Evolutionary conservation across 768 basidiomycete genomes (phyloP).

Genomic region (Pulveroboletus ravenelii): DNA sequence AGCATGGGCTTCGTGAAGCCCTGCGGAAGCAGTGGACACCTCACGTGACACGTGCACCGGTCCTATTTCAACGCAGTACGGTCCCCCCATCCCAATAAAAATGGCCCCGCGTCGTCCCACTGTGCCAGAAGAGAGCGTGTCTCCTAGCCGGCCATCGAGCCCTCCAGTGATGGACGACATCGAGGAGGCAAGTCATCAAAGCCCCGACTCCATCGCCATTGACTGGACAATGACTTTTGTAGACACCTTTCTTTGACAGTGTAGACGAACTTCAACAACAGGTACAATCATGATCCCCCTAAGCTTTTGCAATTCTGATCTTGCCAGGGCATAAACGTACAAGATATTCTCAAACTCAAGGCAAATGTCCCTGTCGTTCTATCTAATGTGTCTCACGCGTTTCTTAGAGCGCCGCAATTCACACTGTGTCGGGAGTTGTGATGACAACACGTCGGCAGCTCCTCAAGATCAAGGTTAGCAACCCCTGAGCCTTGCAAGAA

Average conservation of each 20-base stretch:
- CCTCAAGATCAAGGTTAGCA: constrained; percentile 82
- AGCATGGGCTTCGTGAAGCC: neutral
- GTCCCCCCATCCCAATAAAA: neutral
- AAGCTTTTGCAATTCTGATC: constrained; percentile 5
- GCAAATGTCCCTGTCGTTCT: constrained; percentile 31
- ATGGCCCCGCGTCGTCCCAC: constrained; percentile 30
- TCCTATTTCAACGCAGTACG: constrained; percentile 10
- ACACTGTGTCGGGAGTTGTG: constrained; percentile 81
- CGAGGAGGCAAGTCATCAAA: constrained; percentile 35
- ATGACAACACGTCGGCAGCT: constrained; percentile 90
- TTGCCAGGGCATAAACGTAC: constrained; percentile 84
- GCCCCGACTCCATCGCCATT: neutral
- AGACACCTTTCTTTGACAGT: constrained; percentile 67
- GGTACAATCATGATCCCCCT: constrained; percentile 34
- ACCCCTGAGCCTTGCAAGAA: neutral
- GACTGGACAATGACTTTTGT: neutral
- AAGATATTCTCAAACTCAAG: constrained; percentile 93
- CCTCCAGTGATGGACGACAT: constrained; percentile 32
- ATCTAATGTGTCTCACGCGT: neutral
- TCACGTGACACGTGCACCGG: constrained; percentile 21
- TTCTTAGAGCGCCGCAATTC: constrained; percentile 66
- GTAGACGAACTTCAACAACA: constrained; percentile 86
- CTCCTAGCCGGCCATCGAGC: constrained; percentile 25
- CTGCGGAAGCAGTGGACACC: constrained; percentile 1
- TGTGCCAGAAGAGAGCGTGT: constrained; percentile 22